Evolutionary conservation across 306 rosid genomes (phyloP).

Genomic region (Trifolium fragiferum): DNA sequence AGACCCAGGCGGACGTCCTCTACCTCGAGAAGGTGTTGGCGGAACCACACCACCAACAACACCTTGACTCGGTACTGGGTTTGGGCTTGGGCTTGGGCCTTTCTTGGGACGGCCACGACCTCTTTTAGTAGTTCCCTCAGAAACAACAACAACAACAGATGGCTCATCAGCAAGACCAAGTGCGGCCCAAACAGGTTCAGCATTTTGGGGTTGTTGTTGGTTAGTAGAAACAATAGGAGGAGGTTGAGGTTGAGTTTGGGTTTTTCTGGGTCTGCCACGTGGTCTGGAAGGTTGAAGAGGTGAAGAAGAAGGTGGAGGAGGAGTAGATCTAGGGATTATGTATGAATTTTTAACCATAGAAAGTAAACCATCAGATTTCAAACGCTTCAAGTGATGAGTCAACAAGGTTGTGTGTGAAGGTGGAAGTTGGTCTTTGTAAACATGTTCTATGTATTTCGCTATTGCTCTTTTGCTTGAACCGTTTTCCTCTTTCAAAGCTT

Average conservation of each 20-base stretch:
- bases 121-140: conserved; percentile 37
- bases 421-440: conserved; percentile 60
- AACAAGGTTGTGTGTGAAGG: conserved; percentile 53
- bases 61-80: neutral
- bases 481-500: conserved; percentile 69
- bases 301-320: neutral
- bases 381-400: conserved; percentile 73
- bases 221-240: neutral
- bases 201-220: neutral
- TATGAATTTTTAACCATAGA: conserved; percentile 78
- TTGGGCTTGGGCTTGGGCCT: conserved; percentile 2
- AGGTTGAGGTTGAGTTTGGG: conserved; percentile 33
- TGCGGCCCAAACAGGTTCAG: no score
- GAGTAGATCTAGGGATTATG: conserved; percentile 69
- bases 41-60: neutral
- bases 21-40: conserved; percentile 15
- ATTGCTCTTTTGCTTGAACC: conserved; percentile 89
- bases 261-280: conserved; percentile 73
- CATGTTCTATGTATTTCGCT: conserved; percentile 73
- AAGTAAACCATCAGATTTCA: conserved; percentile 65
- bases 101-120: conserved; percentile 69
- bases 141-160: neutral
- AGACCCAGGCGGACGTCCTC: conserved; percentile 77
- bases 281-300: conserved; percentile 29
- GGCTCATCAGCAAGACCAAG: no score